Base-by-base conservation (phyloP, 2,329 filamentous ascomycete genomes). In the Alternaria sp. region DNA sequence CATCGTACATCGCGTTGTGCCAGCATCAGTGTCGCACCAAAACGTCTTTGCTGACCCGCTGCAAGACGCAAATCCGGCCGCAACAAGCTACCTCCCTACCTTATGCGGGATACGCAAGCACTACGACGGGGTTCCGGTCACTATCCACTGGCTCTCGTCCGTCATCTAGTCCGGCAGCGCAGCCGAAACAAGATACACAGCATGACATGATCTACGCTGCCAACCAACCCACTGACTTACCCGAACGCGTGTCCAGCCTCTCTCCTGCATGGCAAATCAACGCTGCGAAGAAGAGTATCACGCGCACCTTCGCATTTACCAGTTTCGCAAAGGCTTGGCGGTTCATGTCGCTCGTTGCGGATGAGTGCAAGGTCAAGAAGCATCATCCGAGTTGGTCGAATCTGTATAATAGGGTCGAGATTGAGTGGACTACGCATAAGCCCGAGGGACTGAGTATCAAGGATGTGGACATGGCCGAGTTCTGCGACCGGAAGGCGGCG, bases 361-460 rank as follows among this genome's bases (percentile, higher is more conserved):
- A 75, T 4, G 71, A 79, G 54, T 78, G 74, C 61, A 78, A 79
- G 54, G 60, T 52, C 26, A 71, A 75, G 54, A 68, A 68, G 15
- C 77, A 79, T 43, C 77, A 79, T 59, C 77, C 77, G 3, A 70
- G 69, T 4, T 79, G 76, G 76, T 70, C 71, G 26, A 79, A 79
- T 57, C 43, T 75, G 23, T 79, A 79, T 61, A 78, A 77, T 32
- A 47, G 67, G 46, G 76, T 79, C 9, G 74, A 67, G 4, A 56
- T 79, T 9, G 75, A 77, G 52, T 79, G 77, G 77, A 78, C 76
- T 6, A 79, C 77, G n/a, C 77, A 79, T 36, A 67, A 61, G n/a
- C 76, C 77, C 3, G 63, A 73, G 32, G 77, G 77, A 2, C 66
- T 79, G 19, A 78, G 75, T 50, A 65, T 73, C 59, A 78, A 79